Base-by-base conservation (phyloP, 495 filamentous ascomycete species). In the Aspergillus bridgeri region DNA sequence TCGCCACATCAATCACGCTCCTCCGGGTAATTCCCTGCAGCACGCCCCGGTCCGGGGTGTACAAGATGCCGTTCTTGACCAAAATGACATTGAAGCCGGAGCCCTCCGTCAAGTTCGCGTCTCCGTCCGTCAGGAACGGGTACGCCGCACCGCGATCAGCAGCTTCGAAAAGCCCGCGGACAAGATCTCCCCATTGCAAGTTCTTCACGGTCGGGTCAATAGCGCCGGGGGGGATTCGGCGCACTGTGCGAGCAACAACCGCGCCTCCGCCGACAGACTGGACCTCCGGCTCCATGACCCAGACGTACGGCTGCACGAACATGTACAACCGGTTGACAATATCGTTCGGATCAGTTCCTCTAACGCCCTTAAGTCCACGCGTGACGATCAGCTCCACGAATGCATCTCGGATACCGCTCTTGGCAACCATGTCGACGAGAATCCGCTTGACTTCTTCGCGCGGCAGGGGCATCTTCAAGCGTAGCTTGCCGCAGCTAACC, bases 371-470 rank as follows among this genome's bases (percentile, higher is more conserved):
- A 5, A 74, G 51, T 6, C 72, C 72, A 6, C 72, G 71, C n/a
- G 72, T 75, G n/a, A 75, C 69, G n/a, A 75, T 74, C 3, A 75
- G 29, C 46, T 75, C 65, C 29, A 75, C 72, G 33, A 71, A 75
- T 3, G 71, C 69, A 47, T 75, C 72, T 0, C 59, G 62, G 53
- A 75, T 74, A n/a, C 71, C 72, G 58, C 71, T 72, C 46, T 67
- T 66, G 7, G 63, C 64, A 0, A 72, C 64, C 72, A 74, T 75
- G 1, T 72, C 66, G 8, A 69, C 49, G 5, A 75, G 56, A 25
- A 65, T 72, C 9, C 23, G 47, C 56, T 72, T 69, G 8, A 74
- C 53, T 25, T 75, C 63, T 19, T 64, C 62, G 1, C 53, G 44
- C 1, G 71, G 64, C 1, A 70, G 59, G 0, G 72, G 72, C 3